These are phyloP conservation scores for Quercus bicolor DNA, from an alignment of 306 rosid species.

Conservation along the genomic window DNA sequence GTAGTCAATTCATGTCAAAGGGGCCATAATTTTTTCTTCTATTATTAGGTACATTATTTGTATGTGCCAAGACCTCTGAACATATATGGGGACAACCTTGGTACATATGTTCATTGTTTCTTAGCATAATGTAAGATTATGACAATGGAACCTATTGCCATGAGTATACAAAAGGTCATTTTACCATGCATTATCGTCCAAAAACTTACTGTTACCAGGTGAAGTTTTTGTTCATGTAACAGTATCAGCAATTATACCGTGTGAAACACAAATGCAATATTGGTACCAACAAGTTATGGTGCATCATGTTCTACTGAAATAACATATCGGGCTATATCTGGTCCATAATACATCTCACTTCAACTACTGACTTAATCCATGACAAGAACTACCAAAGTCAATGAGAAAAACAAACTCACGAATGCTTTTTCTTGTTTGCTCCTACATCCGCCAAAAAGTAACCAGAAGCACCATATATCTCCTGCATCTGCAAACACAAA, in stretches of 20 bases:
- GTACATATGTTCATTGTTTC: background rate
- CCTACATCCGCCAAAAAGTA: slow-evolving; percentile 62
- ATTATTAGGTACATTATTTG: background rate
- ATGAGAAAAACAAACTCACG: slow-evolving; percentile 42
- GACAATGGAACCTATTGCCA: background rate
- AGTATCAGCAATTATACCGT: background rate
- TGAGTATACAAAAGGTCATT: background rate
- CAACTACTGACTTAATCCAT: background rate
- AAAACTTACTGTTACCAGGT: background rate
- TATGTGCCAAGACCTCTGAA: background rate
- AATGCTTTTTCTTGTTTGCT: slow-evolving; percentile 40
- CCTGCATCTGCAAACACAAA: slow-evolving; percentile 74
- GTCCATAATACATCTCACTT: background rate
- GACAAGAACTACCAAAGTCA: background rate
- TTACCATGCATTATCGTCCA: background rate
- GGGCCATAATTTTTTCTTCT: background rate
- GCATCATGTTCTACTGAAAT: background rate
- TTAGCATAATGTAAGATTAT: background rate
- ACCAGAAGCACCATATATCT: slow-evolving; percentile 84
- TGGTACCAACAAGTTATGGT: background rate
- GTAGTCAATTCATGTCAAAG: background rate
- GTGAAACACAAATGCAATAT: background rate
- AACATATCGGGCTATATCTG: background rate
- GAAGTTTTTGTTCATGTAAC: background rate
- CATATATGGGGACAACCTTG: background rate